Base-by-base conservation (phyloP, 2,329 filamentous ascomycete species). In the Teratosphaeria destructans region DNA sequence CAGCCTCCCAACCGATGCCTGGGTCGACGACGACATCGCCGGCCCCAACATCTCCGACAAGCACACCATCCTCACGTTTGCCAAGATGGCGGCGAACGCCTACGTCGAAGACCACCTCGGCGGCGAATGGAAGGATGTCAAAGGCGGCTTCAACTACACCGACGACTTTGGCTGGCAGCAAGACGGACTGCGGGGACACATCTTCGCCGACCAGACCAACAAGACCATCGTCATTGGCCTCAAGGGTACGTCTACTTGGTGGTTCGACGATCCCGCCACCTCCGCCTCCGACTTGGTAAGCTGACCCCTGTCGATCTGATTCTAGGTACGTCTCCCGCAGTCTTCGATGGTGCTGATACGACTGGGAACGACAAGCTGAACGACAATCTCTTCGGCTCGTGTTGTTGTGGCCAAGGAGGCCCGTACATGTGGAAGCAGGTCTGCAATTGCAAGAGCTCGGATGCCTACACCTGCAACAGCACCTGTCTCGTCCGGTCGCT, bases 301-400 rank as follows among this genome's bases (percentile, higher is more conserved):
- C 60, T 59, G 16, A 57, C 37, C 26, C 26, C 12, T 43, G 52
- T 14, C 19, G 39, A 23, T 55, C 34, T 55, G 27, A 27, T 10
- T 57, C 53, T 54, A 67, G 62, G 64, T 54, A 68, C 65, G 12
- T 69, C 76, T 8, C 84, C 87, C 1, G 93, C 94, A 12, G 86
- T 97, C 3, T 97, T 96, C 71, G 93, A 97, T 72, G 94, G 94
- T n/a, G 89, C 93, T 43, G 93, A 92, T 57, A 97, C 94, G 1
- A 97, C 93, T 0, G 95, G 91, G 29, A 96, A 96, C 66, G 94
- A 99, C 77, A 99, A 99, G 77, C 80, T 92, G 69, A 99, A 97
- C 72, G 94, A 99, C 75, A 99, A 99, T 71, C 80, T 99, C 10
- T 96, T 95, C 75, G 96, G 96, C 77, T 95, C 92, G 71, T 99